Evolutionary conservation across 2,329 filamentous ascomycete species (phyloP), one percentile per base, ranked within the genome.

Genomic region (Rhexocercosporidium sp.): DNA sequence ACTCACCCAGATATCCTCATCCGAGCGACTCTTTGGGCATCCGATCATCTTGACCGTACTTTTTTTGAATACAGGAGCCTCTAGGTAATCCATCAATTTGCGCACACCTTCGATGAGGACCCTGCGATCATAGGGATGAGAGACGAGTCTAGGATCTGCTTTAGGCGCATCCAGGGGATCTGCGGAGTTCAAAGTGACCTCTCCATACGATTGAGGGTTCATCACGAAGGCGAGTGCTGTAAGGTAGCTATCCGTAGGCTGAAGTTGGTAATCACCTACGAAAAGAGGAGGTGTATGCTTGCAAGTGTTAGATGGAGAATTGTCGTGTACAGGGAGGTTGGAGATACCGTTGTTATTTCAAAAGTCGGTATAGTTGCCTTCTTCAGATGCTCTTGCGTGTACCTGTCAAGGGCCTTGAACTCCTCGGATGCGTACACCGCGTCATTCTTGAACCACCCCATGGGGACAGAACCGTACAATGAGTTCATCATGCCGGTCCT

Each of bases 111-210:
- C 84, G 60, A 86, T 82, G 12, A 83, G 82, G 3, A 77, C 80
- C 8, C 80, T 81, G 1, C 80, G 80, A 70, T 90, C 88, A 72
- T 84, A 90, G 0, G 84, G 82, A 57, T 86, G 81, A 0, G 78
- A 77, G 1, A 86, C 87, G 76, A 84, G 89, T 76, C 88, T 86
- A 78, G 88, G 90, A 57, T 81, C 80, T 70, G 92, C 90, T 3
- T 84, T 77, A 0, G 91, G 91, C 3, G 83, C 79, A 62, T 91
- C 88, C 0, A 85, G 84, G 0, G 90, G 90, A 73, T 92, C 84
- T 0, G 85, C 78, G 0, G 87, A 89, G 25, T 80, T 81, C 3
- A 93, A 84, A 2, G 78, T 84, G 3, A 94, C 89, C 1, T 82
- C 84, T 12, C 91, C 91, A 4, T 83, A 88, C 77, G 73, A 82